Base-by-base conservation (phyloP, 2,329 filamentous ascomycete species). In the Aspergillus transmontanensis region DNA sequence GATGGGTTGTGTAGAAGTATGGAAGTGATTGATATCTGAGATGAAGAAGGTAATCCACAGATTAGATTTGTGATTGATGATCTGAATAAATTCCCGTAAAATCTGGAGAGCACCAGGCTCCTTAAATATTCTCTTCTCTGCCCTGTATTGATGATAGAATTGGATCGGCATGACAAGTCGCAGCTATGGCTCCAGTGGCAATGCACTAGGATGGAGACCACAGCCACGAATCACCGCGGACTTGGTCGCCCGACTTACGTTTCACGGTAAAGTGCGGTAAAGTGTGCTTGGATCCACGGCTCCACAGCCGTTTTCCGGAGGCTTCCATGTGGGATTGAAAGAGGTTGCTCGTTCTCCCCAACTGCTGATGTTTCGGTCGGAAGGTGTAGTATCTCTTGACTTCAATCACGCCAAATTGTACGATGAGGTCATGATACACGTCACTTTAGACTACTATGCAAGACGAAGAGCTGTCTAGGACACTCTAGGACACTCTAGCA, bases 281-380 rank as follows among this genome's bases (percentile, higher is more conserved):
- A 39, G 51, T n/a, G 21, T 55, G 51, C 9, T 30, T 10, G 32
- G 51, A 39, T 55, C 51, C 21, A 36, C n/a, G 51, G 51, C 30
- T 55, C 51, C 51, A 55, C 51, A 14, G 11, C 21, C 4, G n/a
- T 55, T 39, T 54, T 54, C 51, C 51, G 51, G 51, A 54, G 51
- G 30, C n/a, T 54, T 54, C 51, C 51, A 54, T 54, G 30, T 19
- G 50, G 30, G n/a, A 50, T 30, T 28, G 45, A 16, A 12, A 12
- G 26, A 9, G 30, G 30, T 4, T 7, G 32, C 10, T 48, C 23
- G 23, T 48, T 48, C 45, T 28, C 21, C 11, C 16, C 46, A 30
- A 32, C 16, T 9, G 12, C 26, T 50, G 46, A 30, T 30, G 16
- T 19, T 10, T 26, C 7, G 12, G 45, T 48, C 45, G 14, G 6